These are phyloP conservation scores for Panicum virgatum DNA, from an alignment of 202 grass and related monocot genomes.

Conservation along the genomic window DNA sequence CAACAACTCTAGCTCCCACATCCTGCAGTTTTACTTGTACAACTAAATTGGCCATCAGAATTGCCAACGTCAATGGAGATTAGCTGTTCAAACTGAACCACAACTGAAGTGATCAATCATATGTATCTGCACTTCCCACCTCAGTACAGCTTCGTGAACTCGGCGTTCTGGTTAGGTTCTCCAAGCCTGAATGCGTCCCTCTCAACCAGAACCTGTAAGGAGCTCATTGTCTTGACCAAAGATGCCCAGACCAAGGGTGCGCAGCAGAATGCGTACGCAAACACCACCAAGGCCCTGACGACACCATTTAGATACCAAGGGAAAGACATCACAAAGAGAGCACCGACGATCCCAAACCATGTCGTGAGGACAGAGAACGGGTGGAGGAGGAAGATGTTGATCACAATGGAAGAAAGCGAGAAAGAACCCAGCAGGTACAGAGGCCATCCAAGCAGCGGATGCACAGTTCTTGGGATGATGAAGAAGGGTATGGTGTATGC, in stretches of 20 bases:
- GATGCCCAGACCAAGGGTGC: slow-evolving; percentile 71
- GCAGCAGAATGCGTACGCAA: slow-evolving; percentile 65
- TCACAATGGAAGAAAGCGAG: slow-evolving; percentile 71
- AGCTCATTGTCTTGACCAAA: slow-evolving; percentile 66
- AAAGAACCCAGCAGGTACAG: slow-evolving; percentile 73
- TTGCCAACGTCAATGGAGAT: slow-evolving; percentile 39
- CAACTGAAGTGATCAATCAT: neutral
- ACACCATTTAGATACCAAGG: slow-evolving; percentile 81
- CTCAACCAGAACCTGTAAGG: slow-evolving; percentile 72
- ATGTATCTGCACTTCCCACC: slow-evolving; percentile 28
- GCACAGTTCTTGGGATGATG: slow-evolving; percentile 68
- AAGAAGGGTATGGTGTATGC: slow-evolving; percentile 78
- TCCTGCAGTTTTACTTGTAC: slow-evolving; percentile 46
- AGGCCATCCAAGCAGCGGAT: slow-evolving; percentile 78
- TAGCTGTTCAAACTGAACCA: slow-evolving; percentile 43
- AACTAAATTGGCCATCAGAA: slow-evolving; percentile 50
- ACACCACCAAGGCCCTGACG: slow-evolving; percentile 62
- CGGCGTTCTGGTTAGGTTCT: slow-evolving; percentile 63
- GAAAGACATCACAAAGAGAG: slow-evolving; percentile 71
- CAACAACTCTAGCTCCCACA: slow-evolving; percentile 31
- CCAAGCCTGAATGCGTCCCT: slow-evolving; percentile 83
- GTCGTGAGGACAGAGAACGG: slow-evolving; percentile 55
- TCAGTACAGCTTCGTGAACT: slow-evolving; percentile 88
- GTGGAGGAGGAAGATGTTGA: slow-evolving; percentile 73
- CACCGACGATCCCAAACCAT: slow-evolving; percentile 60